Base-by-base conservation (phyloP, 1,284 basidiomycete species). In the Marasmius oreades region DNA sequence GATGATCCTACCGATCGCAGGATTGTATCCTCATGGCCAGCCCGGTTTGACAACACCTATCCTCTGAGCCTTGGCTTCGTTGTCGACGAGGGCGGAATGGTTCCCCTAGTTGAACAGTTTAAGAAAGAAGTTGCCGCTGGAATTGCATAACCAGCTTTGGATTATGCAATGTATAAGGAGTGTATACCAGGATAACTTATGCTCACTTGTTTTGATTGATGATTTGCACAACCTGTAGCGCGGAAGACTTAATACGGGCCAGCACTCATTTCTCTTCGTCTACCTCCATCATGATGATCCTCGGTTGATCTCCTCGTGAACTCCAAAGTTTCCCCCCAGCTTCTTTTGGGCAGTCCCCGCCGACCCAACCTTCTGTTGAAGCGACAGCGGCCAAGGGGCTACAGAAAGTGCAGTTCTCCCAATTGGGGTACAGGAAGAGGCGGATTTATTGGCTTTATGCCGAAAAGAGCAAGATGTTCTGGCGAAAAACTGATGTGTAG, bases 21-120 rank as follows among this genome's bases (percentile, higher is more conserved):
- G 33, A 67, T 80, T 42, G 77, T 80, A 12, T 71, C 70, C 5
- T 78, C 77, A 7, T 80, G 78, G 78, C 78, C 78, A 2, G 67
- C 77, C 10, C 64, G 64, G 46, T 78, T 79, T 55, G 77, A 80
- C 55, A 76, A 76, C 56, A 52, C 71, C 11, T 78, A 78, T 58
- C 67, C 78, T 22, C 61, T 77, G 28, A 65, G 67, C n/a, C 64
- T 80, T 14, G 78, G 77, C 2, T 79, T 78, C 55, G 51, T 65
- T 26, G 73, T 69, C 7, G 77, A 80, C 60, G 70, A 75, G 60
- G 77, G 74, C 20, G 77, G 77, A 1, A 78, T 79, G 71, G 73
- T 73, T 47, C 71, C 72, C 11, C 67, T 79, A 43, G 74, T 79
- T 16, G 63, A 67, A 48, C 67, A 63, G 52, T 79, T 80, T 59